Base-by-base conservation (phyloP, 768 basidiomycete genomes). In the Lentinus brumalis region DNA sequence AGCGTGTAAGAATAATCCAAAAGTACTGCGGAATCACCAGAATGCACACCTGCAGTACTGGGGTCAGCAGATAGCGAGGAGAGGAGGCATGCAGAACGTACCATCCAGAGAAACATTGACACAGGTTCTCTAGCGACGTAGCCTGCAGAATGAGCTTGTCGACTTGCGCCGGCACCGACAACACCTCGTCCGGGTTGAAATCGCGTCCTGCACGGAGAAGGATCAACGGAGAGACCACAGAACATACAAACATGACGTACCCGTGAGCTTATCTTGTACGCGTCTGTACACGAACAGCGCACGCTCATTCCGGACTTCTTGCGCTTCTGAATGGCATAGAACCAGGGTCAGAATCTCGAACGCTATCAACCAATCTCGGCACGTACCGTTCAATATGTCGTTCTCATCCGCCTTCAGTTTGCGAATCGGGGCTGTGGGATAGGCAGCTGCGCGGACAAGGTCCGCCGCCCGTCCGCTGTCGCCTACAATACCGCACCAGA, bases 101-200 rank as follows among this genome's bases (percentile, higher is more conserved):
- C 95, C 94, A 96, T 73, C 95, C 95, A 62, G 94, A 92, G 79
- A 96, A 97, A 70, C 94, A 95, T 72, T 96, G 96, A 73, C 94
- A 97, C 2, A 98, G 84, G 73, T 98, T 97, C 74, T 98, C 96
- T 46, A 98, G 74, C 14, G 92, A 89, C 4, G 92, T 97, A 5
- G 97, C 94, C 73, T 98, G 94, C 63, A 88, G 83, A 63, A 99
- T 98, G 55, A 99, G 79, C 72, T 91, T 89, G 70, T 95, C 92
- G 12, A 99, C 97, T 74, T 99, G 97, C 10, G 79, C 83, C 29
- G 81, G 76, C n/a, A 98, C 91, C 9, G 81, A 76, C 50, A 98
- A 80, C 1, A 81, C 78, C 50, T 86, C 76, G 5, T 92, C 87
- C 0, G 94, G 91, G 69, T 96, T 92, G 79, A 98, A 98, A 71